Evolutionary conservation across 176 grass and related monocot species (phyloP).

Genomic region (Zoysia japonica): DNA sequence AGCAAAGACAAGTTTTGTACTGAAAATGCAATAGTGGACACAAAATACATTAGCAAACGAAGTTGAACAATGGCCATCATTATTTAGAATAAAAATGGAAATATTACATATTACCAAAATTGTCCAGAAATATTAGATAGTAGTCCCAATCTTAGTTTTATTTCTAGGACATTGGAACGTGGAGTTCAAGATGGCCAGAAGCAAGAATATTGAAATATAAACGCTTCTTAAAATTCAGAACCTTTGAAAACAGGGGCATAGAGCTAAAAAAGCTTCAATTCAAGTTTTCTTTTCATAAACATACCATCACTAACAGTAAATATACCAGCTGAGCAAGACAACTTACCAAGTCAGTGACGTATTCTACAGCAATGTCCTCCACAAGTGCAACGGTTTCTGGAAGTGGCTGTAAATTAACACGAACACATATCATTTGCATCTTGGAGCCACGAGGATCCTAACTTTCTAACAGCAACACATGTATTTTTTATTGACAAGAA

Average conservation of each 20-base stretch:
- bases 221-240: conserved; percentile 8
- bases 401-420: conserved; percentile 71
- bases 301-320: not conserved
- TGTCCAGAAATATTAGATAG: not conserved
- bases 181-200: not conserved
- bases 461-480: not conserved
- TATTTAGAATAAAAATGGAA: not conserved
- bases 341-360: conserved; percentile 92
- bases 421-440: not conserved
- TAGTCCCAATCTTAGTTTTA: not conserved
- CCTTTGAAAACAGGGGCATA: not conserved
- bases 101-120: not conserved
- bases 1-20: not conserved
- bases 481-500: conserved; percentile 11
- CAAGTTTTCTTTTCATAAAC: not conserved
- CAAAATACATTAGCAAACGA: not conserved
- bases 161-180: not conserved
- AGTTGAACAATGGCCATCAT: not conserved
- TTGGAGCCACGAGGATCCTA: not conserved
- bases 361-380: conserved; percentile 95
- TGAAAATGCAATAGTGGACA: not conserved
- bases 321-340: not conserved
- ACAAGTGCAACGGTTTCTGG: conserved; percentile 94
- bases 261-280: not conserved
- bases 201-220: not conserved